These are phyloP conservation scores for Salix suchowensis DNA, from an alignment of 345 rosid species.

Conservation along the genomic window DNA sequence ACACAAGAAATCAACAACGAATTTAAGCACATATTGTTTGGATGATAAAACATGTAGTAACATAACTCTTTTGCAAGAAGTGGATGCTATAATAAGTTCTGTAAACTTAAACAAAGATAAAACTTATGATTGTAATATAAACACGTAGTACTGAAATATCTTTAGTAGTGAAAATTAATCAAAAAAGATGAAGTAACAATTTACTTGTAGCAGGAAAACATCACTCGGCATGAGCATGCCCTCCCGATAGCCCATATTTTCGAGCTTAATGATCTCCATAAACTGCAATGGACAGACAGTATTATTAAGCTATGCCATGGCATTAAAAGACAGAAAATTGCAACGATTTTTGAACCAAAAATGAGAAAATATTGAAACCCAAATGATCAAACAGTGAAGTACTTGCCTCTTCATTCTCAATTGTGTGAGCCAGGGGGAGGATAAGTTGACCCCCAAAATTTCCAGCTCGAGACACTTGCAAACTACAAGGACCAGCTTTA, in stretches of 20 bases:
- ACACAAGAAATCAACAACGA: not conserved
- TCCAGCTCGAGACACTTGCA: slow-evolving; percentile 80
- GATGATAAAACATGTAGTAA: not conserved
- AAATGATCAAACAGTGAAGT: not conserved
- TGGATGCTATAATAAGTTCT: not conserved
- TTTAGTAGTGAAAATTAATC: not conserved
- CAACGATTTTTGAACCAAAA: not conserved
- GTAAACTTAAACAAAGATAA: not conserved
- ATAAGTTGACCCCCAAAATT: slow-evolving; percentile 88
- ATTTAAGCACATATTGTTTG: not conserved
- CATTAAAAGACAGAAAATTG: not conserved
- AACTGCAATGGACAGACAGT: slow-evolving; percentile 38
- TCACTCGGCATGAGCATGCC: slow-evolving; percentile 82
- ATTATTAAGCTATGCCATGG: not conserved
- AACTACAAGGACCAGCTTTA: slow-evolving; percentile 83
- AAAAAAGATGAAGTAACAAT: slow-evolving; percentile 7
- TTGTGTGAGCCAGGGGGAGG: slow-evolving; percentile 93
- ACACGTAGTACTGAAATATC: not conserved
- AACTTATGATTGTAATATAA: not conserved
- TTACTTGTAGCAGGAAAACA: slow-evolving; percentile 83
- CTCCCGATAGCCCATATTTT: slow-evolving; percentile 86
- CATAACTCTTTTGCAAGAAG: not conserved
- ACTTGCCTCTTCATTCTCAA: slow-evolving; percentile 93
- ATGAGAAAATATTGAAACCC: not conserved
- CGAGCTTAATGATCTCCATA: slow-evolving; percentile 91